Evolutionary conservation across 1,139 yeast genomes (phyloP).

Genomic region (Pichia sorboxylosa): DNA sequence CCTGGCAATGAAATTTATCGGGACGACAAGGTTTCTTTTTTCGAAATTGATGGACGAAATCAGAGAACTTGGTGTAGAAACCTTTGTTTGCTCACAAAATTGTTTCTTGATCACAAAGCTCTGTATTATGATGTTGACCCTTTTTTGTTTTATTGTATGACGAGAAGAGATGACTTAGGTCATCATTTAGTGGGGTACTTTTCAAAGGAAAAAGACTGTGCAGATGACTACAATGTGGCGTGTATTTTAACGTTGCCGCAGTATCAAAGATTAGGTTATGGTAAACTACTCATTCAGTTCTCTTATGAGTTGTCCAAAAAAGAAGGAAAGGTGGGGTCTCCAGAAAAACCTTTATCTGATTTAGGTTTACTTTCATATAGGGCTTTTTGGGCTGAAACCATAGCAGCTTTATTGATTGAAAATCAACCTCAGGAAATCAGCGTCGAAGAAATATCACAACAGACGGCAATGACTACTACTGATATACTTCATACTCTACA

Average conservation of each 20-base stretch:
- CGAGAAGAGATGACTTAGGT: slow-evolving; percentile 74
- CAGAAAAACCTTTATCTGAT: slow-evolving; percentile 94
- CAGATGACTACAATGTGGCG: slow-evolving; percentile 93
- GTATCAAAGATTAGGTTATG: slow-evolving; percentile 91
- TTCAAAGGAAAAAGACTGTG: slow-evolving; percentile 91
- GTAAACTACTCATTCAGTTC: slow-evolving; percentile 82
- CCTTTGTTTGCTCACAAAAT: slow-evolving; percentile 73
- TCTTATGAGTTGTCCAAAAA: slow-evolving; percentile 80
- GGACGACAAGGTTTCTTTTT: slow-evolving; percentile 72
- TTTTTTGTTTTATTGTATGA: slow-evolving; percentile 89
- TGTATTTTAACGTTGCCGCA: slow-evolving; percentile 94
- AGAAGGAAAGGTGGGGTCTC: slow-evolving; percentile 88
- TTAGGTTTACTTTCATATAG: slow-evolving; percentile 86
- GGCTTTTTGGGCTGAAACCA: slow-evolving; percentile 92
- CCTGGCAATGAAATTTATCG: slow-evolving; percentile 97
- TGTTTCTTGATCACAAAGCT: slow-evolving; percentile 90
- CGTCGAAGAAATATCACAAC: slow-evolving; percentile 79
- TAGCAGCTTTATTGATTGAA: slow-evolving; percentile 66
- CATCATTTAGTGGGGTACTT: slow-evolving; percentile 94
- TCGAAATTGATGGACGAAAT: slow-evolving; percentile 92
- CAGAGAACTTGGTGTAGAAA: slow-evolving; percentile 97
- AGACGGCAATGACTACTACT: slow-evolving; percentile 92
- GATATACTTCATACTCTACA: slow-evolving; percentile 90
- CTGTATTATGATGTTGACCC: slow-evolving; percentile 96
- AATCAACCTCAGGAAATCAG: slow-evolving; percentile 56